phyloP scores from a whole-genome alignment of 2,329 filamentous ascomycete species.

The Colletotrichum orbiculare region DNA sequence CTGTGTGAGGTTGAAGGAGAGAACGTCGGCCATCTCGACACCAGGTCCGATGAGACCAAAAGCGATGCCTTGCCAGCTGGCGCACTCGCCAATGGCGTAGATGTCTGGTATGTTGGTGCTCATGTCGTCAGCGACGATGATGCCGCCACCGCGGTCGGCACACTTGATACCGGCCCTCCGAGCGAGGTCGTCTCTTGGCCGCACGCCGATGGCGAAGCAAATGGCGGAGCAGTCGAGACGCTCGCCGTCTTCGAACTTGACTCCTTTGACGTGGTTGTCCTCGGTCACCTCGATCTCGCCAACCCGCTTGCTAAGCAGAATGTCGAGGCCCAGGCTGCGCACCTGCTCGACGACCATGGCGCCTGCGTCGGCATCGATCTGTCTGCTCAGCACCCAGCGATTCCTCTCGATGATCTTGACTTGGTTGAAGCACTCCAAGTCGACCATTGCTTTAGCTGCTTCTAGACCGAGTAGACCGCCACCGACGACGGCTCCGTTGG shows the following conservation, averaged over 20 bases:
- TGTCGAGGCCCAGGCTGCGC: constrained; percentile 79
- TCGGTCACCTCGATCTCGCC: constrained; percentile 76
- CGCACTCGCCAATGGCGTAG: constrained; percentile 92
- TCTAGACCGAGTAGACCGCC: constrained; percentile 88
- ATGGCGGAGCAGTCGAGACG: constrained; percentile 81
- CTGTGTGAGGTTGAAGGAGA: constrained; percentile 91
- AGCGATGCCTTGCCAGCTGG: constrained; percentile 87
- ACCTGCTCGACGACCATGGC: constrained; percentile 86
- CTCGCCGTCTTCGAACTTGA: constrained; percentile 85
- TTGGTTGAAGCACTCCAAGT: constrained; percentile 77
- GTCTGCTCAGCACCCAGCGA: constrained; percentile 83
- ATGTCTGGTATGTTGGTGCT: constrained; percentile 78
- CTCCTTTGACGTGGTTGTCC: constrained; percentile 75
- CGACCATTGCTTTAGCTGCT: constrained; percentile 92
- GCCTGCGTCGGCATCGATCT: constrained; percentile 85
- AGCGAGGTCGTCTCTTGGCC: constrained; percentile 82
- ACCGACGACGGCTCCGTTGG: constrained; percentile 81
- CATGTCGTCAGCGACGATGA: constrained; percentile 75
- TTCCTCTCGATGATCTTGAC: constrained; percentile 87
- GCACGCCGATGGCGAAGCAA: constrained; percentile 91
- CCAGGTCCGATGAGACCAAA: constrained; percentile 91
- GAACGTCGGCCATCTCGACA: constrained; percentile 91
- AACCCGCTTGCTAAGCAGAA: constrained; percentile 81
- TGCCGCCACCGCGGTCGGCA: constrained; percentile 78
- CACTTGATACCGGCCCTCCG: constrained; percentile 76